A percentile compares a stretch with the other conserved stretches of the same genome.
These are phyloP conservation scores for Chamaenerion angustifolium DNA, from an alignment of 345 rosid species.

Conservation along the genomic window DNA sequence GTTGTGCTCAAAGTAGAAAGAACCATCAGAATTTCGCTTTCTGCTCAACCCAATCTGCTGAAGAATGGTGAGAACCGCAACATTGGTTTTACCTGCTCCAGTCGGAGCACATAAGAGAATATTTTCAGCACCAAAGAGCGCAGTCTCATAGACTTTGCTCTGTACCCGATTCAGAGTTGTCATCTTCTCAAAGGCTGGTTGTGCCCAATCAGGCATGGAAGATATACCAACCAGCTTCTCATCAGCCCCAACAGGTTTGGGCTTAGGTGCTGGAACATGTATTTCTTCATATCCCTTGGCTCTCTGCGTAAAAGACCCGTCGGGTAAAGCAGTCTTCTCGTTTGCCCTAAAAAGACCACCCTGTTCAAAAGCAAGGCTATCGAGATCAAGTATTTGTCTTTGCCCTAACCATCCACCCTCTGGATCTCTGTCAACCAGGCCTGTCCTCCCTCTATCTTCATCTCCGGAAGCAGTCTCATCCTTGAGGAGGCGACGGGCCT, in stretches of 20 bases:
- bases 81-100: constrained; percentile 97
- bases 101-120: constrained; percentile 94
- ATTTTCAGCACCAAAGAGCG: constrained; percentile 60
- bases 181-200: constrained; percentile 91
- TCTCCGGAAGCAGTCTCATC: constrained; percentile 55
- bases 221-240: constrained; percentile 73
- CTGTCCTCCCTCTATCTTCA: constrained; percentile 47
- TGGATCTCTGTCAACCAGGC: constrained; percentile 45
- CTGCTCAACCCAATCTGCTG: constrained; percentile 60
- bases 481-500: constrained; percentile 75
- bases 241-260: constrained; percentile 35
- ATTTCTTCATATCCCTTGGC: constrained; percentile 84
- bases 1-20: constrained; percentile 39
- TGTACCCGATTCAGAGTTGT: constrained; percentile 84
- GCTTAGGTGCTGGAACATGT: constrained; percentile 73
- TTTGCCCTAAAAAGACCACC: constrained; percentile 91
- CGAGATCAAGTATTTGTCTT: constrained; percentile 78
- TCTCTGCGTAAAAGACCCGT: constrained; percentile 49
- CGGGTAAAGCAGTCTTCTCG: constrained; percentile 74
- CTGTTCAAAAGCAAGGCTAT: constrained; percentile 60
- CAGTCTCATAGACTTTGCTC: constrained; percentile 81
- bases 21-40: constrained; percentile 42
- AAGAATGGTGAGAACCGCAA: constrained; percentile 90
- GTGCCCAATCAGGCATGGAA: constrained; percentile 89
- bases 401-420: constrained; percentile 80